A percentile compares a stretch with the other conserved stretches of the same genome.
phyloP scores from a whole-genome alignment of 164 flowering plant species.

The Sedum album region DNA sequence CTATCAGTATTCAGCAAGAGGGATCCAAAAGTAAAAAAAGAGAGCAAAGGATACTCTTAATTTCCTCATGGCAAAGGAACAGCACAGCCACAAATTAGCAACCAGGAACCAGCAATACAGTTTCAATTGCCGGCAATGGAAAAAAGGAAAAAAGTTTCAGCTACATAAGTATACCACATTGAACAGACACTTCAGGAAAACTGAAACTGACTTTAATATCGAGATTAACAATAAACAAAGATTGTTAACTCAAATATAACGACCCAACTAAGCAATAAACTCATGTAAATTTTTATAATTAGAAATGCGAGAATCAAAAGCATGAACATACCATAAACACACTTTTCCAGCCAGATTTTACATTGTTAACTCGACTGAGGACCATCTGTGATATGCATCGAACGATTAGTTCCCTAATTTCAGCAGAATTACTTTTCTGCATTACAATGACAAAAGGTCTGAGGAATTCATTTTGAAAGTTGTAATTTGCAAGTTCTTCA shows the following conservation, averaged over 20 bases:
- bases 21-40: background rate
- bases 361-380: constrained; percentile 88
- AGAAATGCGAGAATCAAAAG: background rate
- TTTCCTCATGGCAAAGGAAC: background rate
- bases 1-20: background rate
- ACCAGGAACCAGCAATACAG: background rate
- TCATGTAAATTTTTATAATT: background rate
- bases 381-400: constrained; percentile 99
- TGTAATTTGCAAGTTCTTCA: constrained; percentile 95
- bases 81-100: too few relatives aligned
- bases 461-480: constrained; percentile 99
- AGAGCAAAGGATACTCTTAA: background rate
- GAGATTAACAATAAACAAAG: background rate
- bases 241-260: background rate
- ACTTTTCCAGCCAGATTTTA: constrained; percentile 99
- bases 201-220: too few relatives aligned
- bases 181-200: too few relatives aligned
- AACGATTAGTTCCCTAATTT: constrained; percentile 91
- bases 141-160: too few relatives aligned
- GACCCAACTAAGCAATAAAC: background rate
- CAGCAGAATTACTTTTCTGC: constrained; percentile 95
- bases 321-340: constrained; percentile 86
- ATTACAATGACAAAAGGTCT: constrained; percentile 97
- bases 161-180: too few relatives aligned
- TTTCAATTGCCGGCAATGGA: background rate